Evolutionary conservation across 2,329 filamentous ascomycete species (phyloP).

Genomic region (Penicillium palitans): DNA sequence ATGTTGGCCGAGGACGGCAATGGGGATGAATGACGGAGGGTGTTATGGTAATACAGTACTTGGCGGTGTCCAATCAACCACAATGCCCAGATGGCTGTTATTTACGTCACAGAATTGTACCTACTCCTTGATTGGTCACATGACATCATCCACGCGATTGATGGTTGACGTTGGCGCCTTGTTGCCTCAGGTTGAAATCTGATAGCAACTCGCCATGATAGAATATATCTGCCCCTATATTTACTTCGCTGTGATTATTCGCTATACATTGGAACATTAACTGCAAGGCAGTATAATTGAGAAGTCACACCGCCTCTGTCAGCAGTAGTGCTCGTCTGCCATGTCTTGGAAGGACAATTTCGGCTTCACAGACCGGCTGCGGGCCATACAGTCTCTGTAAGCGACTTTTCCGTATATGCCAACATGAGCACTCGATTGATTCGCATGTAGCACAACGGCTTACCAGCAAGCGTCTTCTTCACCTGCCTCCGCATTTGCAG

Average conservation of each 20-base stretch:
- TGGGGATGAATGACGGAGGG: conserved; percentile 28
- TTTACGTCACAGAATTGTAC: background rate
- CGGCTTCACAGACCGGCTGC: conserved; percentile 62
- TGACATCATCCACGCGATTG: conserved; percentile 21
- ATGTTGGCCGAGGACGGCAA: conserved; percentile 25
- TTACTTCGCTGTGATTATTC: background rate
- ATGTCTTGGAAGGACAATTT: conserved; percentile 54
- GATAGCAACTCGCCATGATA: background rate
- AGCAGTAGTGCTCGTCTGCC: background rate
- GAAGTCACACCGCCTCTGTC: background rate
- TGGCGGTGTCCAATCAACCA: background rate
- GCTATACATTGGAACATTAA: background rate
- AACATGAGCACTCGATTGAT: conserved; percentile 17
- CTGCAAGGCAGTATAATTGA: background rate
- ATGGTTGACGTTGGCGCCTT: conserved; percentile 1
- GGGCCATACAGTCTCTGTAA: conserved; percentile 64
- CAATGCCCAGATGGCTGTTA: background rate
- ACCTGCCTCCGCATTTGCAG: conserved; percentile 40
- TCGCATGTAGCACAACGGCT: conserved; percentile 47
- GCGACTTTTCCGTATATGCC: conserved; percentile 27
- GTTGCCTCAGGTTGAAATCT: background rate
- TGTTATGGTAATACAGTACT: conserved; percentile 11
- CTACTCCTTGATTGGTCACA: conserved; percentile 11
- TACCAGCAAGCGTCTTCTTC: conserved; percentile 49
- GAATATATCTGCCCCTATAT: background rate